Conservation (phyloP, 352 stramenopile genomes). For the Elongisporangium anandrum region DNA sequence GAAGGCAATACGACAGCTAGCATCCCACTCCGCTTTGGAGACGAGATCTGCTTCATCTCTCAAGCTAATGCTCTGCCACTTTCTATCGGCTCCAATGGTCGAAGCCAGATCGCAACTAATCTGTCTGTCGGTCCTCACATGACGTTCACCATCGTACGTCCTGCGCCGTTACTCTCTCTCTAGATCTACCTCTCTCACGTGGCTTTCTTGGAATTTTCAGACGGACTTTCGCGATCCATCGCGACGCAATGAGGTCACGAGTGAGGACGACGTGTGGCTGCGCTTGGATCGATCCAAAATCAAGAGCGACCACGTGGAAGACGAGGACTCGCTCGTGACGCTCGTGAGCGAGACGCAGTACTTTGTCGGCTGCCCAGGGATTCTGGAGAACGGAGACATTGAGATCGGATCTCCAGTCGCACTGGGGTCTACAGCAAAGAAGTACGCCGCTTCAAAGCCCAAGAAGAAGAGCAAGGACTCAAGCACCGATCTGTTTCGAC, state of each 20-base stretch:
- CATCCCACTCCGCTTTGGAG: constrained; percentile 51
- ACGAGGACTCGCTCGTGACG: constrained; percentile 24
- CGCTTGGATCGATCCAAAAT: constrained; percentile 21
- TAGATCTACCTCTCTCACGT: not conserved
- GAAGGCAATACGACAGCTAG: constrained; percentile 44
- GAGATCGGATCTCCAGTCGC: not conserved
- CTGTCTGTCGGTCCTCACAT: constrained; percentile 38
- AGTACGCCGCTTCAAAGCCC: not conserved
- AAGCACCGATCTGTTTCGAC: constrained; percentile 23
- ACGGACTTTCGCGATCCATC: constrained; percentile 52
- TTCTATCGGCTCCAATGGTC: constrained; percentile 37
- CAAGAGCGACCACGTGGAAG: constrained; percentile 2
- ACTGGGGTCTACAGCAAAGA: not conserved
- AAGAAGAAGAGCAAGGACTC: constrained; percentile 1
- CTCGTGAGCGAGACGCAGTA: constrained; percentile 51
- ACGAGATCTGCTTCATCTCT: constrained; percentile 59
- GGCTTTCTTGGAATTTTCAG: constrained; percentile 8
- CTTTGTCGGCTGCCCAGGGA: constrained; percentile 50
- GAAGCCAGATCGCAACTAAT: constrained; percentile 15
- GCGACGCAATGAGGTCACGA: constrained; percentile 29
- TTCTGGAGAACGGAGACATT: constrained; percentile 23
- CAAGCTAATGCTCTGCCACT: constrained; percentile 37
- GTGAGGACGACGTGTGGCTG: constrained; percentile 54
- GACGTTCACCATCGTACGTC: constrained; percentile 53
- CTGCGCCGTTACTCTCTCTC: not conserved